Conservation (phyloP, 768 basidiomycete species). For the Russula sp. region DNA sequence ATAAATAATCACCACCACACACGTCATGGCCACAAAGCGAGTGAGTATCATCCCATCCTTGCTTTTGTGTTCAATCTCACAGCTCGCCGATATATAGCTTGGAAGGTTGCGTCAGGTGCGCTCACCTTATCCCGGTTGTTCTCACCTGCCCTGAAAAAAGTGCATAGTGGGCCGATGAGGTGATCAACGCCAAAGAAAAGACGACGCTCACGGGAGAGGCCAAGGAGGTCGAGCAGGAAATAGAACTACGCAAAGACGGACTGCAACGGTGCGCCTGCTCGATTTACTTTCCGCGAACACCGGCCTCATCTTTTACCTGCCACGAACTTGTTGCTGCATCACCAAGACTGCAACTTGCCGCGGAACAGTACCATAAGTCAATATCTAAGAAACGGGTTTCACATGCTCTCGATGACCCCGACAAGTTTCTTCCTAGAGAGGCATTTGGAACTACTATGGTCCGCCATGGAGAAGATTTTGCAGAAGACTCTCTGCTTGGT, state of each 20-base stretch:
- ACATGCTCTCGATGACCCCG: conserved; percentile 36
- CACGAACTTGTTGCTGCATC: not conserved
- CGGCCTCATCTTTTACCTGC: not conserved
- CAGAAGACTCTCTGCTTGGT: conserved; percentile 31
- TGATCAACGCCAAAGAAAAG: conserved; percentile 82
- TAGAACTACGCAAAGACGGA: conserved; percentile 75
- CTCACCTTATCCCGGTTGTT: not conserved
- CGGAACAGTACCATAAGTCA: conserved; percentile 27
- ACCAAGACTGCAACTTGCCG: conserved; percentile 27
- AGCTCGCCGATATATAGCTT: conserved; percentile 44
- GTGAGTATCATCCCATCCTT: conserved; percentile 5
- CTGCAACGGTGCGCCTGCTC: conserved; percentile 56
- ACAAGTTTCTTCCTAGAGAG: conserved; percentile 42
- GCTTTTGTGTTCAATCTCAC: not conserved
- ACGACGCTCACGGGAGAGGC: conserved; percentile 76
- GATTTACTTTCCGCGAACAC: not conserved
- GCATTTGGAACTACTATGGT: conserved; percentile 46
- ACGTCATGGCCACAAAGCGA: conserved; percentile 23
- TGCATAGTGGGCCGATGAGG: conserved; percentile 82
- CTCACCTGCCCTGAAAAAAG: conserved; percentile 16
- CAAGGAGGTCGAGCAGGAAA: conserved; percentile 75
- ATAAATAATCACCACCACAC: conserved; percentile 2
- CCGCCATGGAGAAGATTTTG: conserved; percentile 41
- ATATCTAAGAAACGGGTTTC: conserved; percentile 38
- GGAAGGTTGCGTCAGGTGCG: conserved; percentile 75